Percentiles rank a stretch among this genome's conserved stretches.
Conservation (phyloP, 306 rosid genomes). For the Sicyos edulis region DNA sequence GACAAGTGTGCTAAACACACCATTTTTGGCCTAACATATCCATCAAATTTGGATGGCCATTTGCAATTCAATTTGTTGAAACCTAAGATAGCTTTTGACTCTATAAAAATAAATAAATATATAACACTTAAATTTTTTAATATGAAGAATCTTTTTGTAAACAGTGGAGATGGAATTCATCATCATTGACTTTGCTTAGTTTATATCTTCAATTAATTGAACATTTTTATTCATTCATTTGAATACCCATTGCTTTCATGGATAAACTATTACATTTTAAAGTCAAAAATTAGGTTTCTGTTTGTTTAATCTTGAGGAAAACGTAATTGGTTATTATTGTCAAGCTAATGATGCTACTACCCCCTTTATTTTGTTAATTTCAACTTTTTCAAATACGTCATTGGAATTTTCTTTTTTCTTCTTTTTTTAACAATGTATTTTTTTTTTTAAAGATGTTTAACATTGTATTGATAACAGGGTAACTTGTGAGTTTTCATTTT, state of each 20-base stretch:
- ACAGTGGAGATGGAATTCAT: background rate
- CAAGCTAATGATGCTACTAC: background rate
- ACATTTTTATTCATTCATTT: background rate
- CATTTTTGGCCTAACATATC: background rate
- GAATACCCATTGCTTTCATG: background rate
- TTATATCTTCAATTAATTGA: background rate
- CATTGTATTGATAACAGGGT: background rate
- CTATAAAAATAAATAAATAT: too few relatives aligned
- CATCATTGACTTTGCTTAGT: slow-evolving; percentile 10
- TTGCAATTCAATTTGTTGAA: too few relatives aligned
- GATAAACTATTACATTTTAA: background rate
- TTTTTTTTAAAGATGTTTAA: too few relatives aligned
- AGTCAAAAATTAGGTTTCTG: slow-evolving; percentile 15
- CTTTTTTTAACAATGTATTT: too few relatives aligned
- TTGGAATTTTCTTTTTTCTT: background rate
- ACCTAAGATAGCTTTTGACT: too few relatives aligned
- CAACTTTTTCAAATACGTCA: background rate
- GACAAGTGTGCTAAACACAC: background rate
- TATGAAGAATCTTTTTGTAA: background rate
- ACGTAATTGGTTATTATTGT: background rate
- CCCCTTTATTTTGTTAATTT: background rate
- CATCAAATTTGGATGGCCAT: background rate
- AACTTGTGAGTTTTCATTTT: background rate
- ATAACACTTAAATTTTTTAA: too few relatives aligned
- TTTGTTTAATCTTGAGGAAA: background rate